Conservation (phyloP, 768 basidiomycete genomes). For the Trametes sanguinea region DNA sequence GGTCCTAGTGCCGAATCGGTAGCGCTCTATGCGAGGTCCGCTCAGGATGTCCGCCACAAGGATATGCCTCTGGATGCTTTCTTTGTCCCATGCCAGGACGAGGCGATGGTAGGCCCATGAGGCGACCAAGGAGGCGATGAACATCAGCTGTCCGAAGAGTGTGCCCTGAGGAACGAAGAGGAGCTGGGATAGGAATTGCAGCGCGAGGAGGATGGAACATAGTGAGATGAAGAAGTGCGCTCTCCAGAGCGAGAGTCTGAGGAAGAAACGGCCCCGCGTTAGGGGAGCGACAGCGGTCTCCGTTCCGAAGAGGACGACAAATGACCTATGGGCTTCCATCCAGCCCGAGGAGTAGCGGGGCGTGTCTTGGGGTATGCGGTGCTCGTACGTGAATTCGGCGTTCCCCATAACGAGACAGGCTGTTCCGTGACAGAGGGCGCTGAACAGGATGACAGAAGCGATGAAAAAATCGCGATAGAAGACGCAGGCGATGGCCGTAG, state of each 20-base stretch:
- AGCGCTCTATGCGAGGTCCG: not conserved
- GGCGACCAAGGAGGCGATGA: conserved; percentile 15
- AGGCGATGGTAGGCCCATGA: conserved; percentile 15
- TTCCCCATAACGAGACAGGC: conserved; percentile 14
- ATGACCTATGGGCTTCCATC: not conserved
- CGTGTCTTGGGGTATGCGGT: not conserved
- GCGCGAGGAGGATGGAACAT: conserved; percentile 12
- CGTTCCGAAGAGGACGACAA: conserved; percentile 11
- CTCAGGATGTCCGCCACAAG: conserved; percentile 10
- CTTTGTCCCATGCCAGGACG: conserved; percentile 8
- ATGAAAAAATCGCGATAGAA: not conserved
- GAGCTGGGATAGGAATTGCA: conserved; percentile 20
- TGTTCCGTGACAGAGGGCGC: conserved; percentile 12
- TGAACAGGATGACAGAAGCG: conserved; percentile 5
- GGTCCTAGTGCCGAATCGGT: conserved; percentile 16
- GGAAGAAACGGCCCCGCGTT: conserved; percentile 6
- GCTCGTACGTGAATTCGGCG: conserved; percentile 6
- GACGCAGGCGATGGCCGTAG: conserved; percentile 4
- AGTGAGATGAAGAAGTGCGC: not conserved
- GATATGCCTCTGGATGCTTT: conserved; percentile 8
- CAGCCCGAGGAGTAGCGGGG: conserved; percentile 4
- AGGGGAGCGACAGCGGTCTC: conserved; percentile 10
- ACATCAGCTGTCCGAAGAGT: conserved; percentile 19
- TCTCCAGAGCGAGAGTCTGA: not conserved
- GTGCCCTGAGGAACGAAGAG: conserved; percentile 17